Conservation (phyloP, 306 rosid species). For the Potentilla sterilis region DNA sequence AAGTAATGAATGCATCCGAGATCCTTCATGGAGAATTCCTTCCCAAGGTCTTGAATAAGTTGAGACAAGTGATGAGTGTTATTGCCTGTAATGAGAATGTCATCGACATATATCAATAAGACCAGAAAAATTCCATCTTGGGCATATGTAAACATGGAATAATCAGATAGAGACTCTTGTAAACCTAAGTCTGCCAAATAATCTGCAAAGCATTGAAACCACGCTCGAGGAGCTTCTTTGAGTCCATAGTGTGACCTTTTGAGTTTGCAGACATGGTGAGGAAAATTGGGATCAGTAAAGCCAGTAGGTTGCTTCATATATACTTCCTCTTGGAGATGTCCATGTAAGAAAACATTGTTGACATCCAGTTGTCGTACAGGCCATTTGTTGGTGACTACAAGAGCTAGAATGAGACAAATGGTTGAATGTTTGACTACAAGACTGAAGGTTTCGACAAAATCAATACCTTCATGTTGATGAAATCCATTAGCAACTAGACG, state of each 20-base stretch:
- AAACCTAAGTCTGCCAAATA: too few relatives aligned
- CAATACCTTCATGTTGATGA: background rate
- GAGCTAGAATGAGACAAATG: background rate
- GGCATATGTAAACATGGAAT: too few relatives aligned
- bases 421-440: background rate
- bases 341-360: background rate
- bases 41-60: background rate
- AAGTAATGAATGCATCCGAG: background rate
- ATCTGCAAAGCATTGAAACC: too few relatives aligned
- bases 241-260: background rate
- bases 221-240: too few relatives aligned
- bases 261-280: background rate
- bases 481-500: background rate
- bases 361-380: background rate
- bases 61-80: background rate
- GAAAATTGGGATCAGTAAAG: background rate
- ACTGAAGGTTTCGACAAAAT: background rate
- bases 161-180: too few relatives aligned
- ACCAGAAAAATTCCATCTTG: too few relatives aligned
- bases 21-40: background rate
- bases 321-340: background rate
- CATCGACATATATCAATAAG: background rate
- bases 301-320: background rate
- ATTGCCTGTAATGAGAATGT: background rate
- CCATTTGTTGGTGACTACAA: background rate